Evolutionary conservation across 2,329 filamentous ascomycete genomes (phyloP).

Genomic region (Escovopsis sp.): DNA sequence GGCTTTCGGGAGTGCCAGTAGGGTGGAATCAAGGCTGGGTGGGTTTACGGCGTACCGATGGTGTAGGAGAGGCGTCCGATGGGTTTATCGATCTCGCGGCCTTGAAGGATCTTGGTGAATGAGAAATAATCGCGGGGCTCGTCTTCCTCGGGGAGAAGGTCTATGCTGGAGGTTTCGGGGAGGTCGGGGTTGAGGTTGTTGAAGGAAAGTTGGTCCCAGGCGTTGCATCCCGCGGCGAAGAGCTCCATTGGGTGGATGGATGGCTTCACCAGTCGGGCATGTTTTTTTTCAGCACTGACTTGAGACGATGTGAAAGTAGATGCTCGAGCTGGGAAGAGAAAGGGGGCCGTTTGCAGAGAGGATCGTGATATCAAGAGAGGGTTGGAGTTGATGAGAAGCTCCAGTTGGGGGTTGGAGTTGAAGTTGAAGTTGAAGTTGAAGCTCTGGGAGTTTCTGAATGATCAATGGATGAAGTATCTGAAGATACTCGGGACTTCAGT

Average conservation of each 20-base stretch:
- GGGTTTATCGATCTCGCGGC: conserved; percentile 20
- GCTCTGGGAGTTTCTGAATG: too few relatives aligned
- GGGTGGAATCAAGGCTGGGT: too few relatives aligned
- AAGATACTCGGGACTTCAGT: too few relatives aligned
- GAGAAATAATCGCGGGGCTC: conserved; percentile 31
- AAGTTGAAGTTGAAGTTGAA: too few relatives aligned
- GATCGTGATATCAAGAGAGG: too few relatives aligned
- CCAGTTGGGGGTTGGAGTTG: too few relatives aligned
- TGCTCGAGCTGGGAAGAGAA: too few relatives aligned
- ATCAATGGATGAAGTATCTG: too few relatives aligned
- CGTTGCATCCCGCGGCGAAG: conserved; percentile 42
- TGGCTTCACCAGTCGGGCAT: neutral
- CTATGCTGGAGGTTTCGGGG: too few relatives aligned
- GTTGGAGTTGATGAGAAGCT: too few relatives aligned
- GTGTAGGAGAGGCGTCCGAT: conserved; percentile 29
- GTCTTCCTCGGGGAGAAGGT: conserved; percentile 3
- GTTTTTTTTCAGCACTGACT: neutral
- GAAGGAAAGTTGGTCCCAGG: conserved; percentile 40
- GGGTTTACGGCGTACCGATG: conserved; percentile 23
- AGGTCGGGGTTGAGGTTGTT: neutral
- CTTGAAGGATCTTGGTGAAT: conserved; percentile 29
- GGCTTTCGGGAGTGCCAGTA: neutral
- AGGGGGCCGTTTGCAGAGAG: too few relatives aligned
- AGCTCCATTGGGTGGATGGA: conserved; percentile 32
- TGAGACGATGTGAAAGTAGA: too few relatives aligned